Base-by-base conservation (phyloP, 768 basidiomycete genomes). In the Amanita jacksonii region DNA sequence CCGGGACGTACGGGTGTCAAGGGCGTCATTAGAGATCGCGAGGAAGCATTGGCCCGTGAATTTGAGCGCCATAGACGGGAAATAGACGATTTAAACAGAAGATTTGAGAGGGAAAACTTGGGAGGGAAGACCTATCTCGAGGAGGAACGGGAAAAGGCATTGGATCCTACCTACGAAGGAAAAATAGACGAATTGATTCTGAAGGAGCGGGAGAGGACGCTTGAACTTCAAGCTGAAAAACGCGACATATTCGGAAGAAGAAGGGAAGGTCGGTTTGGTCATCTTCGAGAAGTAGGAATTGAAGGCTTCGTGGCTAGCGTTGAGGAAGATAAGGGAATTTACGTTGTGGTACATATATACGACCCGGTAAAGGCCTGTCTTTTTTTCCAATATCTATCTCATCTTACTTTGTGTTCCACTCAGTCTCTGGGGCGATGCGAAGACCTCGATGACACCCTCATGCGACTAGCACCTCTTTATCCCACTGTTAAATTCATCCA, bases 1-100 rank as follows among this genome's bases (percentile, higher is more conserved):
- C 84, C 84, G 8, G 87, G 87, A 3, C 70, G 88, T 20, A 91
- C 88, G 4, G 88, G 88, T 16, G 88, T 90, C 37, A 91, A 91
- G 52, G 87, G 88, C 19, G 88, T 91, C 47, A 85, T 91, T 45
- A 74, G 86, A 20, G 88, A 91, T 61, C 72, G 77, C 23, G 68
- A 79, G 46, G 88, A 91, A 54, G 85, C 85, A 3, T 70, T 65
- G 18, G 60, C 66, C 39, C 56, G 78, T 16, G 67, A 73, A 39
- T 70, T 74, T n/a, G 69, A 72, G 19, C 74, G 72, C 50, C 66
- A 67, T 8, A 67, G 66, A 3, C 63, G 59, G 13, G 79, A 84
- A 44, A 57, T 78, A 24, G 70, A 74, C 27, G 72, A 68, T 3
- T 49, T 79, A 49, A 70, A 74, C 51, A 50, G 55, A 41, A 70